Evolutionary conservation across 305 asterid genomes (phyloP).

Genomic region (Fraxinus dipetala): DNA sequence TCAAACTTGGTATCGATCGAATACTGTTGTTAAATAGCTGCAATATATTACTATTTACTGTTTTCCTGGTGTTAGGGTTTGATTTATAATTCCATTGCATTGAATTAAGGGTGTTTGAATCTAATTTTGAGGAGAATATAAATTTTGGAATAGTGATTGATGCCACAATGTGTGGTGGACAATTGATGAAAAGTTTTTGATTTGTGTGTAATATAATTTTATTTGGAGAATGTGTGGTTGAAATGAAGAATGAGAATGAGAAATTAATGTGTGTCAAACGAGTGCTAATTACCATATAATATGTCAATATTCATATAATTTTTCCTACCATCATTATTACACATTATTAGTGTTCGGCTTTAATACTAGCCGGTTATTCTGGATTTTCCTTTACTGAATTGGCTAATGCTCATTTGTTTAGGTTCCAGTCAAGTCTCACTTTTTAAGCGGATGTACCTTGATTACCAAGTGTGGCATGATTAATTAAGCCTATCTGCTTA

Average conservation of each 20-base stretch:
- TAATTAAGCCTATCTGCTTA: not conserved
- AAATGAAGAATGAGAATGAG: too few relatives aligned
- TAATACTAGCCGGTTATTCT: not conserved
- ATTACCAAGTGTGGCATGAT: not conserved
- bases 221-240: too few relatives aligned
- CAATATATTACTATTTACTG: not conserved
- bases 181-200: too few relatives aligned
- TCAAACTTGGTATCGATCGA: not conserved
- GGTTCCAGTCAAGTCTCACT: not conserved
- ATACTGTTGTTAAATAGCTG: not conserved
- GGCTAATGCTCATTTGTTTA: not conserved
- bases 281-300: not conserved
- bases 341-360: not conserved
- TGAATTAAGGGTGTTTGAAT: not conserved
- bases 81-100: not conserved
- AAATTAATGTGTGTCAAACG: too few relatives aligned
- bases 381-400: not conserved
- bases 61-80: not conserved
- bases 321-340: not conserved
- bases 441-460: not conserved
- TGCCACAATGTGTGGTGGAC: too few relatives aligned
- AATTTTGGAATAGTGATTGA: too few relatives aligned
- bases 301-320: not conserved
- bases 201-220: too few relatives aligned
- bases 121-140: too few relatives aligned